Evolutionary conservation across 2,329 filamentous ascomycete genomes (phyloP).

Genomic region (Dothistroma septosporum): DNA sequence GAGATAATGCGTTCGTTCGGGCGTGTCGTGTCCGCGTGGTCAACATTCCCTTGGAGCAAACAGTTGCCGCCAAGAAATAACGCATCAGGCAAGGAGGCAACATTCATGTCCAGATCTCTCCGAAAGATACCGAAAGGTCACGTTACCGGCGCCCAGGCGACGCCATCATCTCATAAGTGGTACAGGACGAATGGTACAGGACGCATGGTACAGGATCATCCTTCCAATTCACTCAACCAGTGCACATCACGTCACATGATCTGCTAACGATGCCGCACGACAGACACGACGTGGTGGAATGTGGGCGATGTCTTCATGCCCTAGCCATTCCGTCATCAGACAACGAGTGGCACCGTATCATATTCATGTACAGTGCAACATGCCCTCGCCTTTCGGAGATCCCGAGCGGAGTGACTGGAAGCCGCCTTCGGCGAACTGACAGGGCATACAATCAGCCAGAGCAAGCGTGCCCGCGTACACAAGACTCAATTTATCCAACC

Average conservation of each 20-base stretch:
- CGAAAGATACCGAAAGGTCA: neutral
- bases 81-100: neutral
- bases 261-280: neutral
- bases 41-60: constrained; percentile 2
- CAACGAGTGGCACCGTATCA: too few species aligned
- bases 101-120: neutral
- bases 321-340: too few species aligned
- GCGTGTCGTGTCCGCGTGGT: neutral
- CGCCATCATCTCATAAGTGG: neutral
- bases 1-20: neutral
- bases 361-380: too few species aligned
- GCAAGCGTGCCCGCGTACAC: too few species aligned
- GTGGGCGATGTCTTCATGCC: too few species aligned
- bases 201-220: neutral
- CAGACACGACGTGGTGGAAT: too few species aligned
- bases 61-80: neutral
- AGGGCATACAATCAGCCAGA: too few species aligned
- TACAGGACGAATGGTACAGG: neutral
- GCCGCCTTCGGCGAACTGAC: too few species aligned
- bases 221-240: neutral
- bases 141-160: neutral
- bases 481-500: too few species aligned
- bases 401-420: too few species aligned
- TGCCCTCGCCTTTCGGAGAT: too few species aligned
- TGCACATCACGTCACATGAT: neutral